Evolutionary conservation across 1,284 basidiomycete species (phyloP), one percentile per base, ranked within the genome.

Genomic region (Microbotryomycetes sp.): DNA sequence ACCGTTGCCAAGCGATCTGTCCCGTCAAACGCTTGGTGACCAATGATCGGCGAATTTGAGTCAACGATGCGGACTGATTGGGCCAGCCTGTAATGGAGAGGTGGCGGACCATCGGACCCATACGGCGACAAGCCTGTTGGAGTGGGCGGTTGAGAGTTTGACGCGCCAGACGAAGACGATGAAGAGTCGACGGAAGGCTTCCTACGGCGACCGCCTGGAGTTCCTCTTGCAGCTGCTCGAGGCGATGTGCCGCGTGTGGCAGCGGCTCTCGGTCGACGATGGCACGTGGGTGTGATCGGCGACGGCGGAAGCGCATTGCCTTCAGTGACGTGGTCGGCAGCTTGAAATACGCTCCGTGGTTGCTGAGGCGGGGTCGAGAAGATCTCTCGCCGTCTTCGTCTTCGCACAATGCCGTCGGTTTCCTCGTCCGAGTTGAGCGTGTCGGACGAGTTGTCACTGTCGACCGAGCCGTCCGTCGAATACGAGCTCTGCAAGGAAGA

Each of bases 151-250:
- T 64, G 62, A 2, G 61, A 63, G 3, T 56, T 58, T 29, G 65
- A 66, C 26, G 53, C 52, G 28, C 63, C 66, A 6, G 62, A 64
- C 2, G 64, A 66, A 3, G 64, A 66, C 2, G 64, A 68, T 7
- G 64, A 68, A 14, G 62, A 66, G 45, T 65, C 62, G 56, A 48
- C 9, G 9, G 60, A 62, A 25, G 60, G n/a, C 46, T 63, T 66
- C 23, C 64, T 52, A 6, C 62, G 64, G 16, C 62, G 63, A 19
- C 36, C 19, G 19, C 36, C 36, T 9, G 12, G 19, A 12, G 36
- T 42, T 19, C 36, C 36, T 12, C 36, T 9, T 9, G 36, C 36
- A 9, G 19, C 36, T 12, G 9, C 36, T 12, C 25, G 57, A 57
- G 5, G 12, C 29, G 29, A 56, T 45, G 53, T 45, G 36, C 15